A percentile compares a stretch with the other conserved stretches of the same genome.
These are phyloP conservation scores for Petrea volubilis DNA, from an alignment of 257 asterid genomes.

Conservation along the genomic window DNA sequence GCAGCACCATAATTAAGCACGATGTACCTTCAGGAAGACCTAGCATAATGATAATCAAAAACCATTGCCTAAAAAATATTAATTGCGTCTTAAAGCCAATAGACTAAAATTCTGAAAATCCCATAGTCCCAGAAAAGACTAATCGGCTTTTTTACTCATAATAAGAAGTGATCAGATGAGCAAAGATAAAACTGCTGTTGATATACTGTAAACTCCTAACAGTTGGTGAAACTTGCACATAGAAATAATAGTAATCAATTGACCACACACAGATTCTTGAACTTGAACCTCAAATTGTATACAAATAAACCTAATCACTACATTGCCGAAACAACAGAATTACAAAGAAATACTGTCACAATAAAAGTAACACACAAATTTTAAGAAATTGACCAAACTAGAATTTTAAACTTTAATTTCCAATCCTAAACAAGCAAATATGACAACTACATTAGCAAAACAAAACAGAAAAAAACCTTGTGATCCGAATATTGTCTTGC, in stretches of 20 bases:
- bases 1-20: not conserved
- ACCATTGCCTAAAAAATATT: not conserved
- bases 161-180: not conserved
- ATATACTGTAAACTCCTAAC: not conserved
- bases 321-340: not conserved
- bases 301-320: not conserved
- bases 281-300: not conserved
- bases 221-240: not conserved
- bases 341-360: not conserved
- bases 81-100: not conserved
- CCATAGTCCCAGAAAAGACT: not conserved
- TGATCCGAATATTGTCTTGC: slow-evolving; percentile 16
- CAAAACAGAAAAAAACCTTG: not conserved
- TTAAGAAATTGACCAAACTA: slow-evolving; percentile 10
- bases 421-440: not conserved
- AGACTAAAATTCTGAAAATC: not conserved
- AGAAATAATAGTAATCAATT: not conserved
- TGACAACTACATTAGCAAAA: not conserved
- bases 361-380: not conserved
- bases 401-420: not conserved
- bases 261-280: slow-evolving; percentile 4
- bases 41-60: not conserved
- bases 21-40: not conserved
- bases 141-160: not conserved
- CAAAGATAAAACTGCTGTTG: not conserved